Base-by-base conservation (phyloP, 2,329 filamentous ascomycete genomes). In the Xylariaceae sp. region DNA sequence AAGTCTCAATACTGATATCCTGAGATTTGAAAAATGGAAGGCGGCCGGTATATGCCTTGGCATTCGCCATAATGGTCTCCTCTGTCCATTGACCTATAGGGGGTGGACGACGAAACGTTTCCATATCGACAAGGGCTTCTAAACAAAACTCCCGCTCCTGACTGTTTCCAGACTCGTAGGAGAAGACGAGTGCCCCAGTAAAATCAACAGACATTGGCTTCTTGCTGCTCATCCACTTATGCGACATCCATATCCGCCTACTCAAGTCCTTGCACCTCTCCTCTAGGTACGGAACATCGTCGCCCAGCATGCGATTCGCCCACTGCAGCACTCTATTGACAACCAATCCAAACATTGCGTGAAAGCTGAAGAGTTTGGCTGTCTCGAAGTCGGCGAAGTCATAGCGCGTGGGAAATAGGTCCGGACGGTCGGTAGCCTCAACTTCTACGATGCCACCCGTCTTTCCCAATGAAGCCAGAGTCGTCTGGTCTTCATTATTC, bases 31-130 rank as follows among this genome's bases (percentile, higher is more conserved):
- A 44, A 32, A 58, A 58, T 8, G 49, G 53, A 8, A 53, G 38
- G 8, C 56, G 53, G n/a, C 55, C 54, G 2, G 54, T 53, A 31
- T 57, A 57, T 11, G 49, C 56, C 41, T 55, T 56, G 3, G 52
- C 52, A 17, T 57, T 58, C 19, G 55, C 54, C 53, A 55, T 55
- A 11, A 57, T 55, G 3, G 55, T 56, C 16, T 43, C 48, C 8
- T 58, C 54, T 26, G 49, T 43, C 54, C 56, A 58, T 31, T 41
- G 40, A 9, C 55, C 54, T 32, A 58, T 51, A 1, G 55, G 53
- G 15, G 55, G 51, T 15, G 54, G 55, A 19, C 52, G 49, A 18
- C 51, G 50, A 22, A 49, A 58, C 33, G 49, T 51, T 37, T 57
- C 54, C 51, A 56, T 54, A 12, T 51, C 50, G 12, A 39, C 46